Conservation (phyloP, 75 land plant genomes). For the Sequoiadendron giganteum region DNA sequence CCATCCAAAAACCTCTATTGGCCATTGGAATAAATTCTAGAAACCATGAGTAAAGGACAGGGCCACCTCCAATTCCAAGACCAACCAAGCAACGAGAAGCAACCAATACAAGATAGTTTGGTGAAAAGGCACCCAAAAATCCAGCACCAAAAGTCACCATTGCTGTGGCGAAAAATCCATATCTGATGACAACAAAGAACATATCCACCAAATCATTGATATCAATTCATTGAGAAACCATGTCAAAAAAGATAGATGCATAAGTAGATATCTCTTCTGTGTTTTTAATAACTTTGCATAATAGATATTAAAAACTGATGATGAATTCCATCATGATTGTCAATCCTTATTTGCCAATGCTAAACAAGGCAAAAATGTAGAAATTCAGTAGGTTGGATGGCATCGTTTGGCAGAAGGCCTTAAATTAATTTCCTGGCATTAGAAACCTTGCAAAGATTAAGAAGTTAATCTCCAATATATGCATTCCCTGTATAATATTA, state of each 20-base stretch:
- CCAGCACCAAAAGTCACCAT: conserved; percentile 40
- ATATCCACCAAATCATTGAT: neutral
- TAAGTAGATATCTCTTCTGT: neutral
- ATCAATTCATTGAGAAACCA: neutral
- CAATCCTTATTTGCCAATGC: neutral
- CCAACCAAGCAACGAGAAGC: conserved; percentile 47
- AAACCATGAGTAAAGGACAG: conserved; percentile 46
- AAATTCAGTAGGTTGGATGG: neutral
- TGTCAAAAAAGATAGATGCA: neutral
- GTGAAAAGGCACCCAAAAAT: conserved; percentile 32
- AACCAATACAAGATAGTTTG: conserved; percentile 36
- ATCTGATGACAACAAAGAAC: conserved; percentile 18
- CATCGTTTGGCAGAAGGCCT: neutral
- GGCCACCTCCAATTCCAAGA: conserved; percentile 49
- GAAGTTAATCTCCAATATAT: neutral
- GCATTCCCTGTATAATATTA: neutral
- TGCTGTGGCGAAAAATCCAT: conserved; percentile 48
- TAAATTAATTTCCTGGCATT: neutral
- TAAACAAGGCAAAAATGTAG: neutral
- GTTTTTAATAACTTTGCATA: neutral
- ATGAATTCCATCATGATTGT: neutral
- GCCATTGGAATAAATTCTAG: conserved; percentile 49
- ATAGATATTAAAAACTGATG: neutral
- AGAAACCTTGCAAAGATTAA: neutral
- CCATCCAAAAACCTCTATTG: conserved; percentile 52